These are phyloP conservation scores for Paramecium pentaurelia DNA, from an alignment of 73 alveolate species.

Conservation along the genomic window DNA sequence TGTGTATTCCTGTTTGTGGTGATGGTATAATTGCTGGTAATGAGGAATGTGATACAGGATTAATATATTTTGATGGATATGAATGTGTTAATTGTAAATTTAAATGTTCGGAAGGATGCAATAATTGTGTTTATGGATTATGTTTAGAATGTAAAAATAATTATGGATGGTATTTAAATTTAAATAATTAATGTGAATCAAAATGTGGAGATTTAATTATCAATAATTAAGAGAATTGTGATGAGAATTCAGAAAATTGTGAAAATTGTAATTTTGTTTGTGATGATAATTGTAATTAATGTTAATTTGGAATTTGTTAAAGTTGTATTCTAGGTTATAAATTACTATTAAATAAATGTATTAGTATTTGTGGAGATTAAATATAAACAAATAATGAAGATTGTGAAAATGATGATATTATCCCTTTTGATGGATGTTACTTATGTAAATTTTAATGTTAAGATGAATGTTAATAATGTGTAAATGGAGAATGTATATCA, in stretches of 20 bases:
- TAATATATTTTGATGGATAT: neutral
- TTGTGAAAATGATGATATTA: too few relatives aligned
- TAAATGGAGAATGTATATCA: too few relatives aligned
- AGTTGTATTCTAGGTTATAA: neutral
- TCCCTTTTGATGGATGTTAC: too few relatives aligned
- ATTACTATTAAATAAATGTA: neutral
- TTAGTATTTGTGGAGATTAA: too few relatives aligned
- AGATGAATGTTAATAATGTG: too few relatives aligned
- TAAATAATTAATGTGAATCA: neutral
- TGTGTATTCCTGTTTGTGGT: neutral
- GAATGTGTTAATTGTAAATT: neutral
- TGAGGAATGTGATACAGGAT: neutral
- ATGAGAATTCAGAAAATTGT: neutral
- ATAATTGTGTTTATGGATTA: neutral
- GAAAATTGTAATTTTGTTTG: neutral
- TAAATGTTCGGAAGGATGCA: neutral
- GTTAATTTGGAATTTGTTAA: neutral
- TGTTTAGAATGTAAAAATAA: neutral
- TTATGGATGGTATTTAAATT: neutral
- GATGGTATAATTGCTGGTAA: neutral
- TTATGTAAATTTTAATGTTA: too few relatives aligned
- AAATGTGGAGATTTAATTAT: neutral
- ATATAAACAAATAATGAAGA: too few relatives aligned
- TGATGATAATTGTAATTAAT: neutral
- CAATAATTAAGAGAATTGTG: neutral